Evolutionary conservation across 1,284 basidiomycete species (phyloP), one percentile per base, ranked within the genome.

Genomic region (Sporisorium scitamineum): DNA sequence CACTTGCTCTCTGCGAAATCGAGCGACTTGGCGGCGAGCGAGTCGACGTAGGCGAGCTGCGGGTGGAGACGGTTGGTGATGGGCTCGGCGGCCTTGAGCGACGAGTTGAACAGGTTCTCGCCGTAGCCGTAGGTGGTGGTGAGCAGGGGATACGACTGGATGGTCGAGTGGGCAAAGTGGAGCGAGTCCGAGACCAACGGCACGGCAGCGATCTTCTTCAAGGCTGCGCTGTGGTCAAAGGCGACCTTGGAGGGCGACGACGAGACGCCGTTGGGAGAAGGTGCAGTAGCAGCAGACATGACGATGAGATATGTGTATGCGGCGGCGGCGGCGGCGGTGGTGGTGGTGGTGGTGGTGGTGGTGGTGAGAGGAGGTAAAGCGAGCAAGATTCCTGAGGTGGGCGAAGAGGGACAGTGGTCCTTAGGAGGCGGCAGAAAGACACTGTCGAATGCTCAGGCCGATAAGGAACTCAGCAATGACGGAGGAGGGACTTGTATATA

Each of bases 1-100:
- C 79, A 77, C 60, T 82, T 82, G 76, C 70, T 71, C 70, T 85
- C 83, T 51, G 75, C 82, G 61, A 81, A 82, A 55, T 80, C 68
- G 42, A 85, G 65, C 60, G 71, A 73, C 71, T 83, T 81, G 69
- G 78, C 59, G 31, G 76, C 78, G 26, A 72, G 69, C 42, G 70
- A 67, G 67, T 85, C 84, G 58, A 79, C 66, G 45, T 77, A 70
- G 22, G 73, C 61, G n/a, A 85, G 78, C 64, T 84, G 83, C n/a
- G 76, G 79, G 61, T 66, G 64, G 55, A 85, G 52, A 27, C 74
- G 76, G 53, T 60, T 67, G 60, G 78, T 78, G 52, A 85, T 61
- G 39, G 84, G 84, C 69, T 80, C 56, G 39, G 75, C 80, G 16
- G 70, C 62, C 54, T 78, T 69, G 51, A 85, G 67, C 5, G 75